These are phyloP conservation scores for Millerozyma miso DNA, from an alignment of 805 yeast species.

Conservation along the genomic window DNA sequence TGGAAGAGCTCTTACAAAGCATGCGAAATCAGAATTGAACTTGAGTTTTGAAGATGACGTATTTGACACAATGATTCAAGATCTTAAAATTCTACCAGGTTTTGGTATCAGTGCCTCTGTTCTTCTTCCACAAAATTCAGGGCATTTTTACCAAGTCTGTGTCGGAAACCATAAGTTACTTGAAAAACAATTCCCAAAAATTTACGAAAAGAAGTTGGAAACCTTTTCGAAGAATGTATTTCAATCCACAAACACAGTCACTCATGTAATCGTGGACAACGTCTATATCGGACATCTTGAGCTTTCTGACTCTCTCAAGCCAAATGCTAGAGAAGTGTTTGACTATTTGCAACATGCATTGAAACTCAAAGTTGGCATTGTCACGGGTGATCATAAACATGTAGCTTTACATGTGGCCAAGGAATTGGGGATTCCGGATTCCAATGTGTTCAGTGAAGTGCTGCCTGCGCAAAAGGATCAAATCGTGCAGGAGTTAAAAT, in stretches of 20 bases:
- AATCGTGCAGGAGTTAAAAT: constrained; percentile 56
- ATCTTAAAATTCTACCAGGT: constrained; percentile 39
- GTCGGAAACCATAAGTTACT: constrained; percentile 55
- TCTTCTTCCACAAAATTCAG: constrained; percentile 20
- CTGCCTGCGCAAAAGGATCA: constrained; percentile 74
- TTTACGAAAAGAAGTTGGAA: constrained; percentile 1
- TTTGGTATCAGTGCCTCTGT: constrained; percentile 41
- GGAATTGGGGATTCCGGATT: constrained; percentile 59
- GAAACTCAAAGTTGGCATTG: constrained; percentile 70
- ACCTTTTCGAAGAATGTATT: constrained; percentile 1
- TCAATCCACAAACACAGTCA: constrained; percentile 37
- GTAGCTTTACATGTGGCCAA: constrained; percentile 64
- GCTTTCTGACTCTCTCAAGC: constrained; percentile 62
- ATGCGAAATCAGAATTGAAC: constrained; percentile 24
- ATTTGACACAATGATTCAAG: constrained; percentile 25
- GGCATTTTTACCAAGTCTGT: constrained; percentile 26
- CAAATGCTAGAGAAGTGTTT: constrained; percentile 60
- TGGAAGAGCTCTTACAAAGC: constrained; percentile 61
- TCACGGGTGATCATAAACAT: constrained; percentile 77
- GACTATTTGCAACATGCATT: constrained; percentile 42
- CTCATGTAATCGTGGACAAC: constrained; percentile 58
- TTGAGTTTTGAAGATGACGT: constrained; percentile 29
- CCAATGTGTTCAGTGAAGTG: constrained; percentile 69
- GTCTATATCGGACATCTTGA: constrained; percentile 61
- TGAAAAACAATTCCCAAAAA: constrained; percentile 11